phyloP scores from a whole-genome alignment of 73 alveolate genomes.

The Paramecium biaurelia region DNA sequence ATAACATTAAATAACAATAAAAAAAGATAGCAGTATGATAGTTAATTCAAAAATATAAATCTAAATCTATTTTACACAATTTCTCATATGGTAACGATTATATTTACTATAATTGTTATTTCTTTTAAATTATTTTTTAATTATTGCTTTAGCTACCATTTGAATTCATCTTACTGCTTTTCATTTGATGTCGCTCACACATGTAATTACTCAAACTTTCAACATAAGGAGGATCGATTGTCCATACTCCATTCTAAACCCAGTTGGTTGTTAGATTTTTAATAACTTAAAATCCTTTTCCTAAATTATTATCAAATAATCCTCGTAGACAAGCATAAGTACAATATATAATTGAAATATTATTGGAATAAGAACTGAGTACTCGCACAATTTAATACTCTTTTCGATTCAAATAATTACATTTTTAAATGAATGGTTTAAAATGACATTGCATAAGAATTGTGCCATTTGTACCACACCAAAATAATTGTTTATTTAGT shows the following conservation, averaged over 20 bases:
- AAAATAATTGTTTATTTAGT: not conserved
- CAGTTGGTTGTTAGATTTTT: not conserved
- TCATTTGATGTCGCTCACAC: conserved; percentile 17
- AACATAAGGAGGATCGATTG: conserved; percentile 39
- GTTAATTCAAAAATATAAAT: conserved; percentile 22
- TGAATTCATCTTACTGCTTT: not conserved
- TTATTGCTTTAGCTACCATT: not conserved
- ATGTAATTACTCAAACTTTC: conserved; percentile 15
- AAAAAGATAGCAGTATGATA: not conserved
- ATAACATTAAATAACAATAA: not conserved
- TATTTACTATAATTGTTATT: not conserved
- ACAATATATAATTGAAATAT: not conserved
- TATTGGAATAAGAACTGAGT: conserved; percentile 10
- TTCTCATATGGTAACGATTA: not conserved
- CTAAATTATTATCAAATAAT: conserved; percentile 1
- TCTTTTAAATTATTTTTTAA: not conserved
- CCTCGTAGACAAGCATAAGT: conserved; percentile 16
- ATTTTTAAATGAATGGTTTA: not conserved
- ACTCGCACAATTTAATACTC: not conserved
- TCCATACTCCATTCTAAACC: not conserved
- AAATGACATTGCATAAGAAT: not conserved
- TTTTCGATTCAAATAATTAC: not conserved
- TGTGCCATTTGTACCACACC: conserved; percentile 35
- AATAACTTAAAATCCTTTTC: not conserved
- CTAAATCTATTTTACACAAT: conserved; percentile 1